Evolutionary conservation across 2,329 filamentous ascomycete species (phyloP), one percentile per base, ranked within the genome.

Genomic region (Aspergillus fischeri): DNA sequence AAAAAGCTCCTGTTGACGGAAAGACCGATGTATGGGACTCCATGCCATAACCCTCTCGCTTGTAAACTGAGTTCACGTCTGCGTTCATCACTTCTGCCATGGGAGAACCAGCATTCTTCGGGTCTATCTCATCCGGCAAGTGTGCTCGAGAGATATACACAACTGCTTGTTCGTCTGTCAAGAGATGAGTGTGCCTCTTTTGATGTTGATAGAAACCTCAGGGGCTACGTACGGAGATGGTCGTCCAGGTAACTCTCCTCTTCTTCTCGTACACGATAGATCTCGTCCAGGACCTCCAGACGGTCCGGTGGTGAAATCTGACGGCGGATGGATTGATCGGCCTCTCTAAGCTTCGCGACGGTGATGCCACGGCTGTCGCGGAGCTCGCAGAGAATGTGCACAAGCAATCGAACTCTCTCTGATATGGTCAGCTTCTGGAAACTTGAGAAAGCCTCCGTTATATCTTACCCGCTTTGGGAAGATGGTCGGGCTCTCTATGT

Each of bases 361-460:
- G 65, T 69, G 32, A 73, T 66, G 0, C 63, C 65, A 44, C 71
- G 69, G 53, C 67, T 70, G n/a, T 68, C 64, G 29, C 67, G 70
- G 6, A 73, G 57, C 25, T 71, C 70, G 52, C 71, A 72, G 10
- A 73, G 65, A 9, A 73, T 73, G 51, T 73, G 70, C 1, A 73
- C 66, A 20, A 73, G 64, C 4, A 73, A 65, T 17, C 59, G 60
- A 5, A 73, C 59, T 35, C 71, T 63, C 35, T 68, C 70, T 73
- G 54, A 20, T 3, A 0, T 28, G 1, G 24, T 65, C 27, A 62
- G 60, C 47, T 49, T 52, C 14, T 47, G 14, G 5, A 45, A 28
- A 20, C 4, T 32, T 8, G 42, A 44, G 20, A 11, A 21, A 9
- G 11, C 9, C 8, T 55, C 3, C 11, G 32, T 1, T 11, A 17